Evolutionary conservation across 2,329 filamentous ascomycete species (phyloP).

Genomic region (Cladobotryum mycophilum): DNA sequence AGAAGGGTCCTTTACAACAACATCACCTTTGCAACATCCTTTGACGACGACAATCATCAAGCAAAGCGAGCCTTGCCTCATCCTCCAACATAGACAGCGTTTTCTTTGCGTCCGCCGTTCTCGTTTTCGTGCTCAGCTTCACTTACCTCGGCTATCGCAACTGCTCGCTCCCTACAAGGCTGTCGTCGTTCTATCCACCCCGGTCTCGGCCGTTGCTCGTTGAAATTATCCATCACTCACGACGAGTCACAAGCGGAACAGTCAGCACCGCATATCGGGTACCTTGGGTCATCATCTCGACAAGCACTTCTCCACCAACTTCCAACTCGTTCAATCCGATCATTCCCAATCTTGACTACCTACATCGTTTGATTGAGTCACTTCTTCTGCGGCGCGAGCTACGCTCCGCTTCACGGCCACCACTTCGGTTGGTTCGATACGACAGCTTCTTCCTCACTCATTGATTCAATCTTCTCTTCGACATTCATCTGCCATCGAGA

Average conservation of each 20-base stretch:
- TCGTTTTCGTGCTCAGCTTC: constrained; percentile 1
- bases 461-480: not conserved
- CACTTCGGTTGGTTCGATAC: constrained; percentile 23
- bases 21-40: not conserved
- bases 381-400: constrained; percentile 23
- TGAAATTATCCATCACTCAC: not conserved
- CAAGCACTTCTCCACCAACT: constrained; percentile 12
- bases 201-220: constrained; percentile 12
- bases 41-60: not conserved
- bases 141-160: constrained; percentile 1
- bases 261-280: constrained; percentile 18
- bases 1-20: constrained; percentile 21
- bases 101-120: no score
- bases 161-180: not conserved
- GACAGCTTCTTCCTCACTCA: constrained; percentile 14
- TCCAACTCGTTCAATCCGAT: constrained; percentile 19
- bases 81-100: not conserved
- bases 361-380: constrained; percentile 18
- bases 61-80: not conserved
- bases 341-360: not conserved
- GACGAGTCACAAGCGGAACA: constrained; percentile 8
- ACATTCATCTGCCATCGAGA: not conserved
- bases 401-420: constrained; percentile 21
- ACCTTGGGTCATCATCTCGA: constrained; percentile 19
- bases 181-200: constrained; percentile 8